These are phyloP conservation scores for Lipomyces spencermartinsiae DNA, from an alignment of 805 yeast species.

Conservation along the genomic window DNA sequence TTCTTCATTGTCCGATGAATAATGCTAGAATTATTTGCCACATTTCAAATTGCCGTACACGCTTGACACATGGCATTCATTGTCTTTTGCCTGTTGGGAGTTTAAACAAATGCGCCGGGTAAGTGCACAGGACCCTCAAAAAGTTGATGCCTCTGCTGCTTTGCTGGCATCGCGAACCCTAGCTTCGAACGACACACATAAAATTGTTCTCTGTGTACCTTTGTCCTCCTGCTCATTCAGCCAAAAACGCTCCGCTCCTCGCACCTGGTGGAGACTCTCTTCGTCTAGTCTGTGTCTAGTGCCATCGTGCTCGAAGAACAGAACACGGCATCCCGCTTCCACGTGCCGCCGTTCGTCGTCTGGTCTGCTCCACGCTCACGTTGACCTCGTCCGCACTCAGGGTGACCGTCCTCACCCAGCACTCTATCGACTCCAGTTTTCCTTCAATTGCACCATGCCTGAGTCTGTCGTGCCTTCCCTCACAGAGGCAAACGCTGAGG, in stretches of 20 bases:
- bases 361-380: neutral
- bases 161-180: neutral
- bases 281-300: neutral
- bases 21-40: too few species aligned
- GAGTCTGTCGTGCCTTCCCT: neutral
- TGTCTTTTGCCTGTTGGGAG: too few species aligned
- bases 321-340: neutral
- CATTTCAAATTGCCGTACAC: too few species aligned
- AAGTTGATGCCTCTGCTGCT: neutral
- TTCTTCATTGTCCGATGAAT: too few species aligned
- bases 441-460: conserved; percentile 1
- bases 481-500: conserved; percentile 9
- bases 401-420: neutral
- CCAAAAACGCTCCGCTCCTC: neutral
- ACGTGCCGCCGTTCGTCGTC: neutral
- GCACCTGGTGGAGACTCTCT: neutral
- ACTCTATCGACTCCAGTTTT: neutral
- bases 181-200: neutral
- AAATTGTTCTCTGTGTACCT: neutral
- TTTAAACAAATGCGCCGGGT: neutral
- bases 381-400: neutral
- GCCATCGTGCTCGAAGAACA: neutral
- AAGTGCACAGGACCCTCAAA: neutral
- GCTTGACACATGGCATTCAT: too few species aligned
- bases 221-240: neutral